These are phyloP conservation scores for Inga oerstediana DNA, from an alignment of 306 rosid genomes.

Conservation along the genomic window DNA sequence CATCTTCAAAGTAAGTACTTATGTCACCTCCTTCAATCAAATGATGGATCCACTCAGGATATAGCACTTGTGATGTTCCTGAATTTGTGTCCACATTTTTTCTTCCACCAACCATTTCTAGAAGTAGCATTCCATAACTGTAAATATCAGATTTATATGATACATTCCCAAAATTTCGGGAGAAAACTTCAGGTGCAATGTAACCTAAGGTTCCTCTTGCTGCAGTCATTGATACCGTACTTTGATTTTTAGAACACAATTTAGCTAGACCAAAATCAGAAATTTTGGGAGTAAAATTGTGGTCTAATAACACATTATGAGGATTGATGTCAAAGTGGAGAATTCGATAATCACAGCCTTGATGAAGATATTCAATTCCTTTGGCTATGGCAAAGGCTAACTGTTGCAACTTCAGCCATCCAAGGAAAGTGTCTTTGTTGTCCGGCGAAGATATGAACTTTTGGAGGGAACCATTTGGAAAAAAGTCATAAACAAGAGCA, in stretches of 20 bases:
- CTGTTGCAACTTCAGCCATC: too few relatives aligned
- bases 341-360: background rate
- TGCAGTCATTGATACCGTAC: background rate
- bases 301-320: background rate
- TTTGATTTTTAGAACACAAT: too few relatives aligned
- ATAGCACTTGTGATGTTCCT: too few relatives aligned
- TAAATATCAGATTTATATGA: background rate
- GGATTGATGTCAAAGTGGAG: background rate
- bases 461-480: background rate
- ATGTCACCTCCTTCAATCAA: background rate
- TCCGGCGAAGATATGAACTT: too few relatives aligned
- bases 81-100: background rate
- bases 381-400: background rate
- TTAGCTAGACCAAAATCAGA: background rate
- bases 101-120: background rate
- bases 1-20: too few relatives aligned
- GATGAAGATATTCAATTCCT: background rate
- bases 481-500: slow-evolving; percentile 10
- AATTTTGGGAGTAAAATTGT: too few relatives aligned
- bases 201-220: background rate
- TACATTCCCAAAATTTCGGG: background rate
- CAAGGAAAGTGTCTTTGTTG: too few relatives aligned
- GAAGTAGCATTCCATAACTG: background rate
- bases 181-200: background rate
- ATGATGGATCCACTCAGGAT: too few relatives aligned